Evolutionary conservation across 2,329 filamentous ascomycete species (phyloP).

Genomic region (Juglanconis juglandina): DNA sequence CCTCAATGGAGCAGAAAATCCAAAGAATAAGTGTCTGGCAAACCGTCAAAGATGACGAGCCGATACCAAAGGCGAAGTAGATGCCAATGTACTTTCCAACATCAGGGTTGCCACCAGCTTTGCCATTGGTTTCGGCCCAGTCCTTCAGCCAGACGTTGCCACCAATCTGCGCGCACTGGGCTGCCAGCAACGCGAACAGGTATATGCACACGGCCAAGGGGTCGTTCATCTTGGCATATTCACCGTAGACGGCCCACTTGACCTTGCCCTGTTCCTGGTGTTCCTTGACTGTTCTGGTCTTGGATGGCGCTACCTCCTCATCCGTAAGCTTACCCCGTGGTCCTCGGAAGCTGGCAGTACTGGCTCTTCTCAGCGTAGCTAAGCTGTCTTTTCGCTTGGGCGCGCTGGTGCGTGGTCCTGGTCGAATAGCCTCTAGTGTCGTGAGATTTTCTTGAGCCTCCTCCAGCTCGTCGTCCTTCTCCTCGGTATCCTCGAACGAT

Average conservation of each 20-base stretch:
- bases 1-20: conserved; percentile 99
- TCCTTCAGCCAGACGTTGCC: conserved; percentile 90
- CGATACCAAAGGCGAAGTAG: conserved; percentile 92
- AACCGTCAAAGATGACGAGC: conserved; percentile 79
- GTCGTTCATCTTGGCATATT: conserved; percentile 95
- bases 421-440: conserved; percentile 46
- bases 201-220: conserved; percentile 80
- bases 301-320: conserved; percentile 72
- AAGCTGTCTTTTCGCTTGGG: conserved; percentile 66
- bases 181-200: conserved; percentile 68
- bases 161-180: conserved; percentile 78
- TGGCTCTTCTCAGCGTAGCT: conserved; percentile 81
- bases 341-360: conserved; percentile 84
- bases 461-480: conserved; percentile 65
- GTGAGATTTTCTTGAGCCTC: conserved; percentile 74
- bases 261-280: conserved; percentile 92
- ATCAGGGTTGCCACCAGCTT: conserved; percentile 64
- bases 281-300: conserved; percentile 84
- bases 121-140: conserved; percentile 80
- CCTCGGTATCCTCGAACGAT: conserved; percentile 53
- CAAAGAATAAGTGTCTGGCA: conserved; percentile 91
- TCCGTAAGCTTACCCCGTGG: conserved; percentile 80
- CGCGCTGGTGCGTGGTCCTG: conserved; percentile 24
- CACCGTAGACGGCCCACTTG: conserved; percentile 88
- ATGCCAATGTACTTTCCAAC: conserved; percentile 90